These are phyloP conservation scores for Chlamydomonas incerta DNA, from an alignment of 139 green algal species.

Conservation along the genomic window DNA sequence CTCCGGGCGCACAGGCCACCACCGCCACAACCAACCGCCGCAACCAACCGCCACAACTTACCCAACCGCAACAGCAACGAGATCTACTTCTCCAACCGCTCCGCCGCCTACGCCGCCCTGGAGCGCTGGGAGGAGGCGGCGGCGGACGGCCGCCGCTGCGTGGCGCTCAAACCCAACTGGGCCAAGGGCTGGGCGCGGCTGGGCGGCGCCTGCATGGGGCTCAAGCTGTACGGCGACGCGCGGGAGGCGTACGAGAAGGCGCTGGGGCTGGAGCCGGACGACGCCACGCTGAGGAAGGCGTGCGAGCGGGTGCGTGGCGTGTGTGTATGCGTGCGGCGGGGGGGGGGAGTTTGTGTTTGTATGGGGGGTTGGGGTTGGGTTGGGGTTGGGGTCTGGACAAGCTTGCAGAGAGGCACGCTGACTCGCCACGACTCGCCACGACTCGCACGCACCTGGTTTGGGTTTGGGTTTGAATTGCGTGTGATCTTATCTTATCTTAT, in stretches of 20 bases:
- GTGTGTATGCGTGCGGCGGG: neutral
- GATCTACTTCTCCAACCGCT: constrained; percentile 87
- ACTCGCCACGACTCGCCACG: too few relatives aligned
- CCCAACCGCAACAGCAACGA: constrained; percentile 64
- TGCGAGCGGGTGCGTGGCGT: constrained; percentile 54
- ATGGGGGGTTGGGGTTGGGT: neutral
- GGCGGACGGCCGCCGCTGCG: constrained; percentile 60
- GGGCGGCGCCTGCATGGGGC: constrained; percentile 54
- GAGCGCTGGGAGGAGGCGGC: constrained; percentile 68
- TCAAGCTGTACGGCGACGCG: constrained; percentile 70
- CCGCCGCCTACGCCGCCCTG: constrained; percentile 66
- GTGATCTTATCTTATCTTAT: too few relatives aligned
- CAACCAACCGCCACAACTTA: neutral
- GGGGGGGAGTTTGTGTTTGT: neutral
- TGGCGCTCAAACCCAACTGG: constrained; percentile 58
- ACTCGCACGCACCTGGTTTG: neutral
- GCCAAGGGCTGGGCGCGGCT: constrained; percentile 60
- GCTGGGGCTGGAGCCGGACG: constrained; percentile 77
- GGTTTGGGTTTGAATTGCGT: neutral
- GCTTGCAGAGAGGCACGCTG: too few relatives aligned
- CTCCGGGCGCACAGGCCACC: too few relatives aligned
- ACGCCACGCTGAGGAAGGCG: constrained; percentile 62
- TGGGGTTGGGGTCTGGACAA: neutral
- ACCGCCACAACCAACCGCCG: neutral
- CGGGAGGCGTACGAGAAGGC: constrained; percentile 75